Evolutionary conservation across 2,329 filamentous ascomycete species (phyloP).

Genomic region (Trichoderma asperellum): DNA sequence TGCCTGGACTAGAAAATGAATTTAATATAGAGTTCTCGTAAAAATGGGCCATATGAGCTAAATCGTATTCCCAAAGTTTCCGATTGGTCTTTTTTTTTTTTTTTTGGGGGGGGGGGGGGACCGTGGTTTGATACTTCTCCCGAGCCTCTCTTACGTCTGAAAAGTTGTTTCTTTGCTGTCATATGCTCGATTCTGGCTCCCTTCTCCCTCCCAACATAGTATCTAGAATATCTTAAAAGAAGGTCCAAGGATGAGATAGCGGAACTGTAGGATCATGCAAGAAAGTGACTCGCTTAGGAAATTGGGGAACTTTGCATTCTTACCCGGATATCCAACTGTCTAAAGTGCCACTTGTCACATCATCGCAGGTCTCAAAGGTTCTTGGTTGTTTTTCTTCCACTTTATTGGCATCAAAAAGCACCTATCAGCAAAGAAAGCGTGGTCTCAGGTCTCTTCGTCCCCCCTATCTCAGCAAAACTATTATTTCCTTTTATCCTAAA

Average conservation of each 20-base stretch:
- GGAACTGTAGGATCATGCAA: background rate
- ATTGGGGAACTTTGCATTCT: background rate
- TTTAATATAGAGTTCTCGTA: background rate
- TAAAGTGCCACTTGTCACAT: background rate
- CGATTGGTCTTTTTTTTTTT: background rate
- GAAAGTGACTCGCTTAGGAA: background rate
- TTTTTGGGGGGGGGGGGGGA: too few relatives aligned
- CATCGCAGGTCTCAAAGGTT: background rate
- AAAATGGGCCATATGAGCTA: background rate
- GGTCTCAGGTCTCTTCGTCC: background rate
- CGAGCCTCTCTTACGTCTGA: background rate
- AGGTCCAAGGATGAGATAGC: background rate
- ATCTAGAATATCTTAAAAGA: background rate
- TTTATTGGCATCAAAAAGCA: background rate
- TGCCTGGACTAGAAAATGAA: background rate
- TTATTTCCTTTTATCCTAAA: background rate
- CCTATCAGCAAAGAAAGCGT: background rate
- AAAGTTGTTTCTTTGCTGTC: background rate
- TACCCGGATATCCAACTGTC: background rate
- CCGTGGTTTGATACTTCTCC: background rate
- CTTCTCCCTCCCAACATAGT: background rate
- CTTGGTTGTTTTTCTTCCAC: background rate
- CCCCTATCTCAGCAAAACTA: background rate
- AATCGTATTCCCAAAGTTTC: background rate
- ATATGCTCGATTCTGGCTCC: background rate